Percentiles rank a stretch among this genome's conserved stretches.
Conservation (phyloP, 805 yeast genomes). For the Starmerella vitae region DNA sequence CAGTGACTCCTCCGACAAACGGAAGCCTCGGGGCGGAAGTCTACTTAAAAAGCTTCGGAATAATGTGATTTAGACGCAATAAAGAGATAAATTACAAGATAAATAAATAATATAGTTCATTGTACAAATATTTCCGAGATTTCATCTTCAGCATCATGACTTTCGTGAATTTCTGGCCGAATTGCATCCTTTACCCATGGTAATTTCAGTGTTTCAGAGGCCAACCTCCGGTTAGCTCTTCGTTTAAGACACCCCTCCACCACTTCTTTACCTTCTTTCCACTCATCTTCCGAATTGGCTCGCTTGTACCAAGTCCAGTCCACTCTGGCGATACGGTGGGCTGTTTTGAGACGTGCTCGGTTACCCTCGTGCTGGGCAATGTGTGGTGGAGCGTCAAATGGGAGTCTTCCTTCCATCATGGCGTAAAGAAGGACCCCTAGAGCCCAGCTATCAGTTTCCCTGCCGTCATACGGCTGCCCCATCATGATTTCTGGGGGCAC, state of each 20-base stretch:
- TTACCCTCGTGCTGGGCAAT: conserved; percentile 22
- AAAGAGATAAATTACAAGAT: neutral
- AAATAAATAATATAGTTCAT: neutral
- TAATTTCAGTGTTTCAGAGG: conserved; percentile 26
- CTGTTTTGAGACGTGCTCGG: conserved; percentile 41
- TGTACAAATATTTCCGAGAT: conserved; percentile 11
- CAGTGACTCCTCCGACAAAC: neutral
- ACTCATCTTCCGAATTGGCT: conserved; percentile 30
- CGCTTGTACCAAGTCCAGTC: conserved; percentile 76
- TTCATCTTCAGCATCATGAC: conserved; percentile 4
- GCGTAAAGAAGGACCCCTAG: conserved; percentile 83
- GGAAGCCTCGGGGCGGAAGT: too few species aligned
- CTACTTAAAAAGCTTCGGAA: too few species aligned
- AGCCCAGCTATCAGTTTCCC: conserved; percentile 88
- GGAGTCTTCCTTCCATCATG: conserved; percentile 70
- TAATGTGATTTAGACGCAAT: too few species aligned
- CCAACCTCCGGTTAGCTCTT: conserved; percentile 34
- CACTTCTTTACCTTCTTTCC: conserved; percentile 37
- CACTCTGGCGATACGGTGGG: conserved; percentile 82
- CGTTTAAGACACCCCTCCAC: conserved; percentile 40
- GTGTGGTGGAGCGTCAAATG: conserved; percentile 70
- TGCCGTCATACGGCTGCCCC: conserved; percentile 86
- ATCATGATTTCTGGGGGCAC: conserved; percentile 87
- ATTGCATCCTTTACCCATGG: conserved; percentile 28
- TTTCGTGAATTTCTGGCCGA: conserved; percentile 6